These are phyloP conservation scores for Helminthosporium solani DNA, from an alignment of 2,329 filamentous ascomycete species.

Conservation along the genomic window DNA sequence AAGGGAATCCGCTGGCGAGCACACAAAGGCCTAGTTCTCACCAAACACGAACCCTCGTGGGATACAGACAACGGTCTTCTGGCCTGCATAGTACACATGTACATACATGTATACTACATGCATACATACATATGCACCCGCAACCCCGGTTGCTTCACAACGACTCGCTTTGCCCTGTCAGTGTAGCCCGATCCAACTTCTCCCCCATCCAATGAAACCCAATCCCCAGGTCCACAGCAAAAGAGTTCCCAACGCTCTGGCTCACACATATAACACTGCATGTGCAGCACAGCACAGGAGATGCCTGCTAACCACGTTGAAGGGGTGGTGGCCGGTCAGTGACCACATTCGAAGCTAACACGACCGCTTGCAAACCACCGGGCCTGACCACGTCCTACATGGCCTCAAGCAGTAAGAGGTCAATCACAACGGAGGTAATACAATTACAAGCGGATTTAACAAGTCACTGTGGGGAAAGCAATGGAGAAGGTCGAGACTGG, in stretches of 20 bases:
- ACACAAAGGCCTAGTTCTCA: too few species aligned
- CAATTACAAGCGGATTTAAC: background rate
- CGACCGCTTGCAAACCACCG: background rate
- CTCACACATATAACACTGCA: background rate
- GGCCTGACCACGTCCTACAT: background rate
- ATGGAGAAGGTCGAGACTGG: background rate
- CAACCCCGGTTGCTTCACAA: too few species aligned
- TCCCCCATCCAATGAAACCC: background rate
- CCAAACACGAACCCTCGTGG: too few species aligned
- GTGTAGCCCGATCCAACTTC: background rate
- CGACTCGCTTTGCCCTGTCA: too few species aligned
- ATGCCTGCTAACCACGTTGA: slow-evolving; percentile 1
- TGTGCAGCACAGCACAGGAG: background rate
- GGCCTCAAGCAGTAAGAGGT: background rate
- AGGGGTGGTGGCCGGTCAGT: too few species aligned
- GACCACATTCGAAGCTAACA: background rate
- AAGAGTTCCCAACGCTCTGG: background rate
- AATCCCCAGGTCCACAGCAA: background rate
- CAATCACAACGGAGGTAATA: background rate
- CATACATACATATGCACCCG: too few species aligned
- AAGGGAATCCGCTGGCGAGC: too few species aligned
- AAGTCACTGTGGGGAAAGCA: background rate
- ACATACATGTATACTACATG: too few species aligned
- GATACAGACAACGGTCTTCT: too few species aligned
- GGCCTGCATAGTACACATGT: too few species aligned